These are phyloP conservation scores for Chalciporus pseudorubinellus DNA, from an alignment of 768 basidiomycete genomes.

Conservation along the genomic window DNA sequence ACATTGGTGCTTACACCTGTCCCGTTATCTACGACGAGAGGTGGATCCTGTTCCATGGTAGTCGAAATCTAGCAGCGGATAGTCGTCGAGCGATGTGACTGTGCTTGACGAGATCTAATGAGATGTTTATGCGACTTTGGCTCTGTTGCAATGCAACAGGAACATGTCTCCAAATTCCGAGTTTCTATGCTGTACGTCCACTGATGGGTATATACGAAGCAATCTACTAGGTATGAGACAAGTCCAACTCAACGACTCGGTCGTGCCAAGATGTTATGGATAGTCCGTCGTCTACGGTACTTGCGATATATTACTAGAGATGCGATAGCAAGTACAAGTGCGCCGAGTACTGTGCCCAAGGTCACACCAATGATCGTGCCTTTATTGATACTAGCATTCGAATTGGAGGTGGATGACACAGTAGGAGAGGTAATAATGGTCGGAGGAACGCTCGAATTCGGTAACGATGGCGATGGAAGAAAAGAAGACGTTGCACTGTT, in stretches of 20 bases:
- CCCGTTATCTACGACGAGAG: conserved; percentile 85
- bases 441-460: conserved; percentile 24
- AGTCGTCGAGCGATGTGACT: not conserved
- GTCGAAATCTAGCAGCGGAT: not conserved
- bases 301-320: conserved; percentile 7
- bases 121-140: conserved; percentile 26
- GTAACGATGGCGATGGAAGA: conserved; percentile 24
- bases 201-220: not conserved
- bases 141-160: not conserved
- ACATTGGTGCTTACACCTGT: conserved; percentile 62
- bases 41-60: conserved; percentile 36
- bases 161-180: no score
- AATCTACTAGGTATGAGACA: not conserved
- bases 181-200: no score
- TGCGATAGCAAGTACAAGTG: conserved; percentile 10
- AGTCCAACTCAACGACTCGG: conserved; percentile 1
- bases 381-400: conserved; percentile 1
- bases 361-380: conserved; percentile 15
- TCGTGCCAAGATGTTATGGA: not conserved
- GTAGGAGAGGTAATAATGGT: conserved; percentile 5
- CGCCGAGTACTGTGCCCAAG: conserved; percentile 15
- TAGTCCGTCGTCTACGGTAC: conserved; percentile 2
- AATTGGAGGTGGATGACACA: conserved; percentile 3
- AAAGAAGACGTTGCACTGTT: conserved; percentile 27
- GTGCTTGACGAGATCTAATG: not conserved